Conservation (phyloP, 1,284 basidiomycete genomes). For the Volvariella volvacea region DNA sequence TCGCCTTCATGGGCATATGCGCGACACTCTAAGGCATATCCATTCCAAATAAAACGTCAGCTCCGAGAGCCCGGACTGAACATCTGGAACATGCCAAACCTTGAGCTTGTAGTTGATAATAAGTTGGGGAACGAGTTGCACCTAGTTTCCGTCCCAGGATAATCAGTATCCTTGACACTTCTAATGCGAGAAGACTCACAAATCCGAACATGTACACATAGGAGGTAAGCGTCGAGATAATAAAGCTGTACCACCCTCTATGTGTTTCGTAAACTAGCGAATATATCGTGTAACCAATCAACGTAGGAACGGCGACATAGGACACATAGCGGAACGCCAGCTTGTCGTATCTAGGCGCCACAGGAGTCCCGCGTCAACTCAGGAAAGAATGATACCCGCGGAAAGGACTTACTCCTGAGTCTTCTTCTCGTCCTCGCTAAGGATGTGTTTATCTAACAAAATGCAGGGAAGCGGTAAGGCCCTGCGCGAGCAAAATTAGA, state of each 20-base stretch:
- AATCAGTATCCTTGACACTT: conserved; percentile 1
- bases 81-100: conserved; percentile 32
- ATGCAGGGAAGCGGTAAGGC: conserved; percentile 2
- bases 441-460: conserved; percentile 78
- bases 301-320: conserved; percentile 78
- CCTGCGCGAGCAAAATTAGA: conserved; percentile 3
- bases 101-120: conserved; percentile 97
- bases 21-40: conserved; percentile 62
- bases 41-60: conserved; percentile 12
- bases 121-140: conserved; percentile 86
- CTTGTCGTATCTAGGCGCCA: conserved; percentile 60
- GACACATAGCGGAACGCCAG: conserved; percentile 90
- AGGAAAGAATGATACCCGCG: conserved; percentile 10
- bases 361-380: conserved; percentile 8
- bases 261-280: conserved; percentile 88
- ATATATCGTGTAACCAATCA: conserved; percentile 85
- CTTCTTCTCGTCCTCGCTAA: conserved; percentile 92
- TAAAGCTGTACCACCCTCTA: conserved; percentile 92
- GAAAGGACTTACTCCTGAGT: conserved; percentile 80
- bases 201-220: conserved; percentile 98
- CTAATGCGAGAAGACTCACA: conserved; percentile 43
- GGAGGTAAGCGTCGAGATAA: conserved; percentile 81
- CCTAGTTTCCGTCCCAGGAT: conserved; percentile 34
- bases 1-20: conserved; percentile 95
- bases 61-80: background rate